Evolutionary conservation across 1,284 basidiomycete species (phyloP), one percentile per base, ranked within the genome.

Genomic region (Austropuccinia psidii): DNA sequence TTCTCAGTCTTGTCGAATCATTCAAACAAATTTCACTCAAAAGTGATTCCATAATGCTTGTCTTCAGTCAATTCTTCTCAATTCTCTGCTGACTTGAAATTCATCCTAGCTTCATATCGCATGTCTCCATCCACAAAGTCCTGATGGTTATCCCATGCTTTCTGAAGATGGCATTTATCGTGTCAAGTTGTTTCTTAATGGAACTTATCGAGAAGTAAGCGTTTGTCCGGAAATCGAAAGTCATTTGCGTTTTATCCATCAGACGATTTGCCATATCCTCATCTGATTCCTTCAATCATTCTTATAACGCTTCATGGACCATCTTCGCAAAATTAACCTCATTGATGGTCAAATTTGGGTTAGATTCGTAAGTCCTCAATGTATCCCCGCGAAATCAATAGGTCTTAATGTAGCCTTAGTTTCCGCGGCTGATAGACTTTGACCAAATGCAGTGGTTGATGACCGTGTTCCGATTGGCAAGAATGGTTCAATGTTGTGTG

Each of bases 141-240:
- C 45, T 29, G 39, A 45, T 17, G 67, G 67, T n/a, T 47, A 50
- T 33, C 68, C 68, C 19, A 24, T 24, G 31, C 33, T 15, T 33
- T 35, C 67, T 35, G 19, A 5, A 19, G 55, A 58, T 57, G 67
- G 67, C 19, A 69, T 69, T 61, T 72, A 72, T 49, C 21, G 45
- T 19, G 68, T 72, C 24, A 60, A 54, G 29, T 43, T 72, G 13
- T 72, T 61, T 37, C 58, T 72, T 9, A 72, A 72, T 29, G 68
- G 68, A 62, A 62, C 43, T 31, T 27, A 62, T 29, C 47, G 68
- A 21, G 47, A 72, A 45, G 68, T 62, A 24, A 37, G 65, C 41
- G 11, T n/a, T n/a, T n/a, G n/a, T n/a, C n/a, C n/a, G n/a, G n/a
- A n/a, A n/a, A n/a, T n/a, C n/a, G n/a, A n/a, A n/a, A n/a, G n/a